phyloP scores from a whole-genome alignment of 1,284 basidiomycete species.

The Moniliophthora roreri region DNA sequence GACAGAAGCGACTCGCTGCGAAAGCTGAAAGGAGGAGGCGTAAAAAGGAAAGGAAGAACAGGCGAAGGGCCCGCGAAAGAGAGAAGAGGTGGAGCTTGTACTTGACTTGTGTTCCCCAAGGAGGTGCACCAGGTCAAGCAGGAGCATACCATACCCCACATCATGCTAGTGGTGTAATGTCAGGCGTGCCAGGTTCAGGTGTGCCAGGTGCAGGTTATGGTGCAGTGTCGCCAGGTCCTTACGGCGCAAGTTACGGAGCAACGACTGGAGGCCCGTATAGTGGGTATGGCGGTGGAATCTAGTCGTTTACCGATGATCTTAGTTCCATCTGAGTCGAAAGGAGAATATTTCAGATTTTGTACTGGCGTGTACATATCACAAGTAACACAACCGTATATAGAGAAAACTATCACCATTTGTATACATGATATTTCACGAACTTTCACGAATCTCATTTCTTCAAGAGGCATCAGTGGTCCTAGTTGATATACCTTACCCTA shows the following conservation, averaged over 20 bases:
- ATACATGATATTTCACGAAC: too few relatives aligned
- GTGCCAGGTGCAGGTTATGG: slow-evolving; percentile 2
- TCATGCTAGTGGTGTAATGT: background rate
- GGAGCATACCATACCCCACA: background rate
- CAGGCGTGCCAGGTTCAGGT: background rate
- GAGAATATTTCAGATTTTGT: too few relatives aligned
- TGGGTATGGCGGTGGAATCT: background rate
- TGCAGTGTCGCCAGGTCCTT: background rate
- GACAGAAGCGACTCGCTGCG: slow-evolving; percentile 48
- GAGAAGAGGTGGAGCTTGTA: slow-evolving; percentile 64
- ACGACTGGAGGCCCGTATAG: background rate
- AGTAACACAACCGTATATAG: too few relatives aligned
- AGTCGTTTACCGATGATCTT: too few relatives aligned
- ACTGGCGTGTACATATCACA: too few relatives aligned
- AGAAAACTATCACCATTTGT: too few relatives aligned
- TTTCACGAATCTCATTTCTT: too few relatives aligned
- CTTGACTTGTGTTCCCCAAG: slow-evolving; percentile 48
- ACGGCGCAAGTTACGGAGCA: background rate
- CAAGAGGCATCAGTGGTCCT: too few relatives aligned
- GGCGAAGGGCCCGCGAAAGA: slow-evolving; percentile 54
- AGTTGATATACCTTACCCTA: too few relatives aligned
- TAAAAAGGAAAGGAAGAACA: slow-evolving; percentile 61
- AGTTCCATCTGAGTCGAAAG: too few relatives aligned
- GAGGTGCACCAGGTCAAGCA: slow-evolving; percentile 13
- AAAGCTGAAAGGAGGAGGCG: slow-evolving; percentile 58